Evolutionary conservation across 495 filamentous ascomycete genomes (phyloP).

Genomic region (Apiosordaria backusii): DNA sequence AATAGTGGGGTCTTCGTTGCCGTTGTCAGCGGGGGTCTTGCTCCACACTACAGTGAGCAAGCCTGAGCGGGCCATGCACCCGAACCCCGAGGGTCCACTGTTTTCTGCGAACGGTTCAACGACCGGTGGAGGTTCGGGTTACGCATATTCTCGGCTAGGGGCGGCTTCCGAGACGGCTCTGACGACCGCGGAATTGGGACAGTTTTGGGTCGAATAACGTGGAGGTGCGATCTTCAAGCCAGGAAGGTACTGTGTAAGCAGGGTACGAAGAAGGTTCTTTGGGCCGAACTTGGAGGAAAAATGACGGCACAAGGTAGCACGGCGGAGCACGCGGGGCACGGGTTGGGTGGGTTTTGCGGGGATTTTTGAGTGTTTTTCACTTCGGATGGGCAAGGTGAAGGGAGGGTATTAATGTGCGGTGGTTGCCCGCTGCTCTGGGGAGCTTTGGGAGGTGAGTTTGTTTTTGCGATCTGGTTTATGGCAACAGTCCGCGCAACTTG

Average conservation of each 20-base stretch:
- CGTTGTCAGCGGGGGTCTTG: background rate
- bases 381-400: no score
- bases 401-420: background rate
- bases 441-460: no score
- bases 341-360: background rate
- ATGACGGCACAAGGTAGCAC: slow-evolving; percentile 11
- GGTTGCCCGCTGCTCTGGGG: background rate
- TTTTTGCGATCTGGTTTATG: no score
- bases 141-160: slow-evolving; percentile 5
- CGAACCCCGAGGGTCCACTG: background rate
- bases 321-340: background rate
- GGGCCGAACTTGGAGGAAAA: background rate
- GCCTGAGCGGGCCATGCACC: no score
- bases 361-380: no score
- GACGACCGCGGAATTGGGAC: slow-evolving; percentile 18
- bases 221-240: no score
- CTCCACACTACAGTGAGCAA: background rate
- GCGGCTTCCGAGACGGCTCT: background rate
- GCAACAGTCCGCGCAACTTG: no score
- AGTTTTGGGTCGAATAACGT: background rate
- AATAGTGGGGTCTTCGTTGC: background rate
- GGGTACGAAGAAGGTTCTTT: no score
- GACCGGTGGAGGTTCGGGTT: background rate
- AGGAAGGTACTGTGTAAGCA: no score
- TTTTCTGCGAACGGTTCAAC: background rate